Conservation (phyloP, 148 eudicot species). For the Rhododendron simsii region DNA sequence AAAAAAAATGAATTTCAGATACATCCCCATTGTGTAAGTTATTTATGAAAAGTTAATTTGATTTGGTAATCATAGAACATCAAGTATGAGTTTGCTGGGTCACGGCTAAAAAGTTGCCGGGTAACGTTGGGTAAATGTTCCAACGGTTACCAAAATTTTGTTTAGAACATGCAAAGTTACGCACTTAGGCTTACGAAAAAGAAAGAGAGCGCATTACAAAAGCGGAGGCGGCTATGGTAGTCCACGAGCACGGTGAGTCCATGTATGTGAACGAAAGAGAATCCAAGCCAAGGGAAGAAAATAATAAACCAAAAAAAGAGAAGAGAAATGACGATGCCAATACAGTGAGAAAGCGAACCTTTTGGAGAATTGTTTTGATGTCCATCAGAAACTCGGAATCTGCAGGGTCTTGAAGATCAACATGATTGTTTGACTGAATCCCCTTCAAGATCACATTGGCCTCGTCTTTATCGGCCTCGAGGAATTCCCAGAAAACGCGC, state of each 20-base stretch:
- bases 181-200: no score
- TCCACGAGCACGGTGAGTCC: neutral
- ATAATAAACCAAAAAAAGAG: neutral
- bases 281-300: neutral
- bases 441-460: slow-evolving; percentile 29
- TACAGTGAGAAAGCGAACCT: slow-evolving; percentile 35
- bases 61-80: no score
- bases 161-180: no score
- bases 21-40: no score
- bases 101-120: no score
- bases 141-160: no score
- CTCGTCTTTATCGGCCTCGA: slow-evolving; percentile 56
- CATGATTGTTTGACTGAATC: slow-evolving; percentile 27
- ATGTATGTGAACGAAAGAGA: neutral
- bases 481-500: slow-evolving; percentile 62
- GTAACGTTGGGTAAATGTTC: no score
- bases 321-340: neutral
- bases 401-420: slow-evolving; percentile 37
- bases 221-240: no score
- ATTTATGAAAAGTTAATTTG: no score
- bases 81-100: no score
- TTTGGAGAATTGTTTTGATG: slow-evolving; percentile 44
- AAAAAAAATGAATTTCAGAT: neutral
- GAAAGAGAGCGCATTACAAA: no score
- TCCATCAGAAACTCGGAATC: slow-evolving; percentile 46